Base-by-base conservation (phyloP, 2,329 filamentous ascomycete genomes). In the Penicillium sp. region DNA sequence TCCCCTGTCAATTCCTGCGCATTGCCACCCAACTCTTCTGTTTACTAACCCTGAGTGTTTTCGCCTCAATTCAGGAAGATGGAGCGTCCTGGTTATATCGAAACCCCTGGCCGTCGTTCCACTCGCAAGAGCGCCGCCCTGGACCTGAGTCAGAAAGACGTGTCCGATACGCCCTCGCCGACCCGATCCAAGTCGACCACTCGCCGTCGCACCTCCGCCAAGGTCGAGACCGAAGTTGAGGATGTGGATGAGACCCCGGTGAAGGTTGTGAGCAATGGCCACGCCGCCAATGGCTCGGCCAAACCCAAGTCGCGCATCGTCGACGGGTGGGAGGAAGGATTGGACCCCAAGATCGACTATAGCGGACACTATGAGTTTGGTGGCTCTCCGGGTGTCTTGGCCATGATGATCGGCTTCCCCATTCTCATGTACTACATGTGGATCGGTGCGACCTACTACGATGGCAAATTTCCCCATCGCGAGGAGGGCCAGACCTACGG, bases 381-480 rank as follows among this genome's bases (percentile, higher is more conserved):
- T 64, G 95, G 95, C 59, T 88, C 91, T 3, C 74, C 84, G n/a
- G 94, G 95, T 57, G 89, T 93, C 43, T 78, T 85, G 15, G 81
- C 85, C 67, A 92, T 97, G 86, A 98, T 98, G 92, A 84, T 92
- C 63, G 87, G 90, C 48, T 99, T 98, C 78, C 95, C 95, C n/a
- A 63, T 88, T 39, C 84, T 99, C 69, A 98, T 98, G 94, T 97
- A 91, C 85, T 98, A 97, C 81, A 96, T 99, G 93, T 98, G 93
- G 93, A 88, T 96, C 76, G 95, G 95, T 53, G 90, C 94, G 37
- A 93, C 89, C 52, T 96, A 94, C 80, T 99, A 97, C 79, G 82
- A 92, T 73, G 94, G 94, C 68, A 88, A 90, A 64, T 82, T 96
- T 54, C 95, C 95, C 15, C 79, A 81, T 45, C 90, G 87, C 1